Conservation (phyloP, 768 basidiomycete species). For the Nidularia pulvinata region DNA sequence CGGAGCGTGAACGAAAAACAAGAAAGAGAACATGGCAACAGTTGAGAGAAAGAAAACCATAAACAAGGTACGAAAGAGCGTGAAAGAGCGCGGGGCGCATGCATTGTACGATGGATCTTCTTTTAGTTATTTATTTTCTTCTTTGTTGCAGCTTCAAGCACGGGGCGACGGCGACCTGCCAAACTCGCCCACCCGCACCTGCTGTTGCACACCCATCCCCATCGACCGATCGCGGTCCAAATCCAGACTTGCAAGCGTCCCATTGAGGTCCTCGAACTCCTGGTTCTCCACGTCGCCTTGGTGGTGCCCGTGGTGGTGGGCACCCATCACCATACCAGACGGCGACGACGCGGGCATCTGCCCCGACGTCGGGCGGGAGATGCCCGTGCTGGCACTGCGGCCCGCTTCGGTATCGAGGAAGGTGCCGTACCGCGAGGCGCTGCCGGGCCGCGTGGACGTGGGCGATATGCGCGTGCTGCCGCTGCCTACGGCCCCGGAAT, state of each 20-base stretch:
- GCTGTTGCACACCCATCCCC: slow-evolving; percentile 11
- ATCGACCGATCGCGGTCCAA: slow-evolving; percentile 43
- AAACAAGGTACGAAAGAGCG: slow-evolving; percentile 3
- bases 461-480: slow-evolving; percentile 36
- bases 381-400: slow-evolving; percentile 43
- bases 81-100: slow-evolving; percentile 3
- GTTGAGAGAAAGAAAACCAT: slow-evolving; percentile 1
- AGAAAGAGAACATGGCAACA: slow-evolving; percentile 5
- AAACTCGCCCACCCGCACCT: slow-evolving; percentile 9
- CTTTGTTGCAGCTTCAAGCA: too few species aligned
- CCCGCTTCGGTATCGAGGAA: slow-evolving; percentile 46
- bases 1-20: too few species aligned
- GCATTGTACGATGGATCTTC: too few species aligned
- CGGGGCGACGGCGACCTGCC: slow-evolving; percentile 10
- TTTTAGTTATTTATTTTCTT: too few species aligned
- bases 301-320: slow-evolving; percentile 8
- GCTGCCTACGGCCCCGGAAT: slow-evolving; percentile 14
- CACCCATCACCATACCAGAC: too few species aligned
- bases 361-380: slow-evolving; percentile 56
- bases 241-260: slow-evolving; percentile 75
- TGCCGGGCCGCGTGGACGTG: slow-evolving; percentile 39
- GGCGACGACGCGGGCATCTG: slow-evolving; percentile 25
- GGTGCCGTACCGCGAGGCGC: slow-evolving; percentile 40
- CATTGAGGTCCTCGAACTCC: slow-evolving; percentile 68
- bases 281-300: slow-evolving; percentile 42